Evolutionary conservation across 2,329 filamentous ascomycete species (phyloP).

Genomic region (Epicoccum sorghinum): DNA sequence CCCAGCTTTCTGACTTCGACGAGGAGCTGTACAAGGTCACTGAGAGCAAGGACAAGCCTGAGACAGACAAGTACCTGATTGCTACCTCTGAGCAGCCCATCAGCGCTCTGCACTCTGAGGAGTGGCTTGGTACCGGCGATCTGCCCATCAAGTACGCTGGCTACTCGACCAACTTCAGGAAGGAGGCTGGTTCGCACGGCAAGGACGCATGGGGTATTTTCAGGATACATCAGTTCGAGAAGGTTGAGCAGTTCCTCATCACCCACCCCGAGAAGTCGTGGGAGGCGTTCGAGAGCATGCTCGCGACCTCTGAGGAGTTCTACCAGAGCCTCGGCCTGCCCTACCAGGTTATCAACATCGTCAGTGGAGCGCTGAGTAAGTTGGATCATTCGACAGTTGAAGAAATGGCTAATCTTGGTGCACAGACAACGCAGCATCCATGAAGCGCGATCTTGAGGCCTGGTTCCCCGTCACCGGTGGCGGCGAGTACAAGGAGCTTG

Average conservation of each 20-base stretch:
- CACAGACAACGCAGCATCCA: slow-evolving; percentile 57
- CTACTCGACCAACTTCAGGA: slow-evolving; percentile 93
- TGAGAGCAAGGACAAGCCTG: slow-evolving; percentile 76
- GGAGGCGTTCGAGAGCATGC: slow-evolving; percentile 94
- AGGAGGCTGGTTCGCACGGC: slow-evolving; percentile 90
- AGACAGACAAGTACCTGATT: slow-evolving; percentile 78
- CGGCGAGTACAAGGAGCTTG: slow-evolving; percentile 97
- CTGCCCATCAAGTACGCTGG: slow-evolving; percentile 88
- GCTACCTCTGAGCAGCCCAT: slow-evolving; percentile 95
- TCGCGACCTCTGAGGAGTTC: slow-evolving; percentile 87
- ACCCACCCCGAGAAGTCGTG: slow-evolving; percentile 80
- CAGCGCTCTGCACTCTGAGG: slow-evolving; percentile 87
- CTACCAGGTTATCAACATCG: slow-evolving; percentile 91
- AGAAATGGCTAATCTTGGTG: background rate
- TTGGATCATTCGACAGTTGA: background rate
- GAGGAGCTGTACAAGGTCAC: slow-evolving; percentile 97
- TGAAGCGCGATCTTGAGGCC: slow-evolving; percentile 95
- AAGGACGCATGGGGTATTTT: slow-evolving; percentile 98
- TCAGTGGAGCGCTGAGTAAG: slow-evolving; percentile 83
- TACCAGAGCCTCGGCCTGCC: slow-evolving; percentile 89
- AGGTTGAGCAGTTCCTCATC: slow-evolving; percentile 55
- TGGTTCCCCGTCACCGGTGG: slow-evolving; percentile 65
- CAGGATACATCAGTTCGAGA: slow-evolving; percentile 97
- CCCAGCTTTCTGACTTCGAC: slow-evolving; percentile 95
- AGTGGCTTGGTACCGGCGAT: slow-evolving; percentile 86